phyloP scores from a whole-genome alignment of 176 grass and related monocot genomes.

The Panicum miliaceum region DNA sequence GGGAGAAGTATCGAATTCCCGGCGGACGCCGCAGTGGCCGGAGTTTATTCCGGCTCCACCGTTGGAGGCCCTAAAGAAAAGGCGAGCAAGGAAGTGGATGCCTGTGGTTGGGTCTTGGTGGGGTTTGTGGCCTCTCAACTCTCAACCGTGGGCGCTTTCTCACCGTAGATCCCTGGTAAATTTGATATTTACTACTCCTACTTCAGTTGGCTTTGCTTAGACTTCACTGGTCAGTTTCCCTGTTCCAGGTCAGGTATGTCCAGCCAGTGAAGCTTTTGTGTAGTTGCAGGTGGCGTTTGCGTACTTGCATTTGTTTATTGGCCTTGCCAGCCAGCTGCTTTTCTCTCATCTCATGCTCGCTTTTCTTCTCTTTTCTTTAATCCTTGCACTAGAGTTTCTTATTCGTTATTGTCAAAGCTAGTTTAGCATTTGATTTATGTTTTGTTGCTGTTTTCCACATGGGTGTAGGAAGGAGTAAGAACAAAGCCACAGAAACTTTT shows the following conservation, averaged over 20 bases:
- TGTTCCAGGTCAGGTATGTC: neutral
- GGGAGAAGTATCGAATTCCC: slow-evolving; percentile 34
- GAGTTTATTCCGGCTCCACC: slow-evolving; percentile 64
- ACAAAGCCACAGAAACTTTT: neutral
- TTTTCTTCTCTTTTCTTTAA: slow-evolving; percentile 37
- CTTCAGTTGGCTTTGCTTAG: slow-evolving; percentile 2
- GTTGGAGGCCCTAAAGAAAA: slow-evolving; percentile 51
- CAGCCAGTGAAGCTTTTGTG: neutral
- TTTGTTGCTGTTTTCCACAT: neutral
- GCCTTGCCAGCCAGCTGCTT: neutral
- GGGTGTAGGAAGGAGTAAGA: neutral
- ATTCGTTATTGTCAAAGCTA: slow-evolving; percentile 28
- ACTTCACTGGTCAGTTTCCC: neutral
- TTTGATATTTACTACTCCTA: neutral
- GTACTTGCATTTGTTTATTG: slow-evolving; percentile 33
- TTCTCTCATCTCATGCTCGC: neutral
- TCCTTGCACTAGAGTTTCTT: neutral
- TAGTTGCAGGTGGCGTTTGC: slow-evolving; percentile 28
- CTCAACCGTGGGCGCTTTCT: slow-evolving; percentile 11
- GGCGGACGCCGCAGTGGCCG: slow-evolving; percentile 42
- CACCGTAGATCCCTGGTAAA: neutral
- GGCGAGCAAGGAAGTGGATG: slow-evolving; percentile 44
- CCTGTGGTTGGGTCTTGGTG: slow-evolving; percentile 57
- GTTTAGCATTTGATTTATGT: neutral
- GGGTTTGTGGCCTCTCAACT: slow-evolving; percentile 63